Conservation (phyloP, 768 basidiomycete genomes). For the Rubroboletus satanas region DNA sequence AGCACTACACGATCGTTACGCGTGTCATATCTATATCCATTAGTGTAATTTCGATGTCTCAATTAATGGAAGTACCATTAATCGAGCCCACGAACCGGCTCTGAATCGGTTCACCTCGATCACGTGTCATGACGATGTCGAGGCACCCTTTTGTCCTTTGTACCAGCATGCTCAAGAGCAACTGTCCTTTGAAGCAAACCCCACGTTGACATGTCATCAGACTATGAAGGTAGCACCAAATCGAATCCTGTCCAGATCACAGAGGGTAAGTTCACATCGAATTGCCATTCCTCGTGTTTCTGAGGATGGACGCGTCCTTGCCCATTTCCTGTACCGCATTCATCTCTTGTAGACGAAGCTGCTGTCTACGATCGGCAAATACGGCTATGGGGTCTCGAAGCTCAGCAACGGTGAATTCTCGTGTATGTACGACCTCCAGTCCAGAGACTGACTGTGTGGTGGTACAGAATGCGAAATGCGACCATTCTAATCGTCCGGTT, state of each 20-base stretch:
- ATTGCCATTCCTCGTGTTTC: background rate
- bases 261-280: constrained; percentile 49
- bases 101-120: background rate
- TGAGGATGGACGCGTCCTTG: constrained; percentile 1
- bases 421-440: background rate
- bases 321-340: background rate
- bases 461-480: constrained; percentile 83
- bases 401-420: constrained; percentile 77
- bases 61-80: background rate
- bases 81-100: background rate
- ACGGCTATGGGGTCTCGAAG: constrained; percentile 96
- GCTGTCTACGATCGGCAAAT: constrained; percentile 96
- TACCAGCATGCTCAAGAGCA: background rate
- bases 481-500: constrained; percentile 81
- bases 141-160: background rate
- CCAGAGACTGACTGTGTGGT: constrained; percentile 6
- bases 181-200: background rate
- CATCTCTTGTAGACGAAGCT: constrained; percentile 47
- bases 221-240: constrained; percentile 30
- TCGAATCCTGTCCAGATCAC: constrained; percentile 50
- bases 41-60: background rate
- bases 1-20: background rate
- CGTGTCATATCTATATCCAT: constrained; percentile 4
- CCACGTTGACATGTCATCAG: constrained; percentile 16
- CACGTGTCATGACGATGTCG: constrained; percentile 15